Conservation (phyloP, 2,329 filamentous ascomycete species). For the Lachnellula cervina region DNA sequence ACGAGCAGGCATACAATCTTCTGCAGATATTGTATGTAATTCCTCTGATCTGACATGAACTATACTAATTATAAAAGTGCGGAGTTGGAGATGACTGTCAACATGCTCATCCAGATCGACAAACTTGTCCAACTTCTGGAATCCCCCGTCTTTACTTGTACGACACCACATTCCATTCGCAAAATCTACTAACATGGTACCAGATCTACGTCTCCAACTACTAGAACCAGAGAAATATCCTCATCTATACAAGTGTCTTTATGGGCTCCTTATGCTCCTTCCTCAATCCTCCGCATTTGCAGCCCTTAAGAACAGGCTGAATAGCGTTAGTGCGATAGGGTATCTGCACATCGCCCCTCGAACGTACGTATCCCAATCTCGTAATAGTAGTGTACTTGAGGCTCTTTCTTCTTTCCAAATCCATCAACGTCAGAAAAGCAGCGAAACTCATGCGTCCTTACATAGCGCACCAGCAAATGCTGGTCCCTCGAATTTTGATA, state of each 20-base stretch:
- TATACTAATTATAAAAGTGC: slow-evolving; percentile 52
- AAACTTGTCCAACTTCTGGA: slow-evolving; percentile 96
- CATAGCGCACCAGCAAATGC: slow-evolving; percentile 44
- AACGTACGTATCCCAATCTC: slow-evolving; percentile 57
- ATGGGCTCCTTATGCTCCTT: slow-evolving; percentile 95
- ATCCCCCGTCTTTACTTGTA: slow-evolving; percentile 96
- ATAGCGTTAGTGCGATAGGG: slow-evolving; percentile 94
- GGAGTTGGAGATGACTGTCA: slow-evolving; percentile 97
- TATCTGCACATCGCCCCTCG: slow-evolving; percentile 80
- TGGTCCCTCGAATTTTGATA: slow-evolving; percentile 57
- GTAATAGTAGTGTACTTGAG: slow-evolving; percentile 32
- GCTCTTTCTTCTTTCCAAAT: slow-evolving; percentile 28
- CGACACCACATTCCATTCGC: slow-evolving; percentile 31
- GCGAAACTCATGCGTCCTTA: slow-evolving; percentile 30
- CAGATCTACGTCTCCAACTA: slow-evolving; percentile 88
- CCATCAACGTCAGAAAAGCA: slow-evolving; percentile 30
- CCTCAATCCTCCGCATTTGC: slow-evolving; percentile 97
- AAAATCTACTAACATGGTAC: slow-evolving; percentile 14
- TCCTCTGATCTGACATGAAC: background rate
- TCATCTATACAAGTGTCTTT: slow-evolving; percentile 95
- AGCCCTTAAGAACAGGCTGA: slow-evolving; percentile 90
- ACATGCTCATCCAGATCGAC: slow-evolving; percentile 97
- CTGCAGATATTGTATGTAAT: slow-evolving; percentile 78
- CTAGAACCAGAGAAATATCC: slow-evolving; percentile 94
- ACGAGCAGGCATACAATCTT: slow-evolving; percentile 95